Evolutionary conservation across 1,284 basidiomycete species (phyloP).

Genomic region (Ceratobasidium sp.): DNA sequence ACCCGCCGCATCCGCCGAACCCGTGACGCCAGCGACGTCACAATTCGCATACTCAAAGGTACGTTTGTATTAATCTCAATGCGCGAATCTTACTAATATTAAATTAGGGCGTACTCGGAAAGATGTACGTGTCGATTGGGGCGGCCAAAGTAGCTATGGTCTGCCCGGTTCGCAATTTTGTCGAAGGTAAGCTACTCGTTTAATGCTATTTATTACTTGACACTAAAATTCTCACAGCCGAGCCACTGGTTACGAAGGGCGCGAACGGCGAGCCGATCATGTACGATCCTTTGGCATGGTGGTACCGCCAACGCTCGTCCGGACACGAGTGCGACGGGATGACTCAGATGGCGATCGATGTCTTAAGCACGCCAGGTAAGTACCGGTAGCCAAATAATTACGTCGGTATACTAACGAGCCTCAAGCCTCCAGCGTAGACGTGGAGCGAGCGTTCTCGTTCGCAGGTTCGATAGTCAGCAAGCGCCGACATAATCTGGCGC

Average conservation of each 20-base stretch:
- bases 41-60: constrained; percentile 11
- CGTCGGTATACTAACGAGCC: too few species aligned
- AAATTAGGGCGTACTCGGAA: not conserved
- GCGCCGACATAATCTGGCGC: not conserved
- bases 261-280: not conserved
- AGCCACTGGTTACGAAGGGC: not conserved
- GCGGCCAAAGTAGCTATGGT: not conserved
- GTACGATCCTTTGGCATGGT: constrained; percentile 4
- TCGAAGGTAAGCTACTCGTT: not conserved
- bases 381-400: too few species aligned
- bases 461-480: not conserved
- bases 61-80: not conserved
- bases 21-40: not conserved
- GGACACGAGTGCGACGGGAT: not conserved
- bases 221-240: not conserved
- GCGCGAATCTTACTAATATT: not conserved
- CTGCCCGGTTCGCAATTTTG: not conserved
- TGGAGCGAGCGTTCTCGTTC: not conserved
- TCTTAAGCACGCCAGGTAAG: constrained; percentile 7
- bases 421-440: not conserved
- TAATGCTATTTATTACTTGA: too few species aligned
- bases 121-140: not conserved
- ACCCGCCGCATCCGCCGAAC: not conserved
- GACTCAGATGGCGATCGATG: constrained; percentile 22
- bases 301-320: constrained; percentile 7